A percentile compares a stretch with the other conserved stretches of the same genome.
Evolutionary conservation across 805 yeast species (phyloP).

Genomic region (Wickerhamomyces canadensis): DNA sequence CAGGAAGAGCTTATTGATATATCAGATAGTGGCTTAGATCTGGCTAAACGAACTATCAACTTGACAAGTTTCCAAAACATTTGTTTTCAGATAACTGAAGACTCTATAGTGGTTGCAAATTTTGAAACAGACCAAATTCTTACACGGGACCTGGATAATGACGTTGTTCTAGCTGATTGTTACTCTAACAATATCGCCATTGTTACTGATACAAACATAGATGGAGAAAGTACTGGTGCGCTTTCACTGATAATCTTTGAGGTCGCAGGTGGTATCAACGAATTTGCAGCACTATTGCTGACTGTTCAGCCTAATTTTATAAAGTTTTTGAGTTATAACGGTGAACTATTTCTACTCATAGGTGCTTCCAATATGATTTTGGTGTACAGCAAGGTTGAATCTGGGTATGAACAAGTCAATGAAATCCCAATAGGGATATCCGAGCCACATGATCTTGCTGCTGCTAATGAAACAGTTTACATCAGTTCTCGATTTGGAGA

Average conservation of each 20-base stretch:
- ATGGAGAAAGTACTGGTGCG: background rate
- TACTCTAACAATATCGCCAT: constrained; percentile 10
- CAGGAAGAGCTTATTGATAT: constrained; percentile 24
- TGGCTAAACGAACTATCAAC: constrained; percentile 12
- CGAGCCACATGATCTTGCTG: constrained; percentile 20
- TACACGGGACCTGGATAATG: constrained; percentile 5
- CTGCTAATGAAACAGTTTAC: constrained; percentile 9
- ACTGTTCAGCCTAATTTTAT: constrained; percentile 11
- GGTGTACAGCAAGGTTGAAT: constrained; percentile 4
- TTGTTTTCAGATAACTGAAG: constrained; percentile 22
- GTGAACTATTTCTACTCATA: constrained; percentile 5
- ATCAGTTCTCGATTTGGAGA: constrained; percentile 21
- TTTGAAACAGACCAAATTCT: constrained; percentile 9
- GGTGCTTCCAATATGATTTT: constrained; percentile 4
- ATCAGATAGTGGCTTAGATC: constrained; percentile 15
- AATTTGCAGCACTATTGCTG: constrained; percentile 1
- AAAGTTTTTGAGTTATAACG: constrained; percentile 11
- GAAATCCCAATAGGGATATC: background rate
- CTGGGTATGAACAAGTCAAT: background rate
- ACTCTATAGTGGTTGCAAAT: constrained; percentile 16
- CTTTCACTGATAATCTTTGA: constrained; percentile 3
- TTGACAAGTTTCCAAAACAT: constrained; percentile 10
- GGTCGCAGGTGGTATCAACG: constrained; percentile 9
- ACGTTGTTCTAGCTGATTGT: constrained; percentile 16
- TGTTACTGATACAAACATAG: constrained; percentile 5